A percentile compares a stretch with the other conserved stretches of the same genome.
These are phyloP conservation scores for Leishmania tarentolae DNA, from an alignment of 208 protist genomes.

Conservation along the genomic window DNA sequence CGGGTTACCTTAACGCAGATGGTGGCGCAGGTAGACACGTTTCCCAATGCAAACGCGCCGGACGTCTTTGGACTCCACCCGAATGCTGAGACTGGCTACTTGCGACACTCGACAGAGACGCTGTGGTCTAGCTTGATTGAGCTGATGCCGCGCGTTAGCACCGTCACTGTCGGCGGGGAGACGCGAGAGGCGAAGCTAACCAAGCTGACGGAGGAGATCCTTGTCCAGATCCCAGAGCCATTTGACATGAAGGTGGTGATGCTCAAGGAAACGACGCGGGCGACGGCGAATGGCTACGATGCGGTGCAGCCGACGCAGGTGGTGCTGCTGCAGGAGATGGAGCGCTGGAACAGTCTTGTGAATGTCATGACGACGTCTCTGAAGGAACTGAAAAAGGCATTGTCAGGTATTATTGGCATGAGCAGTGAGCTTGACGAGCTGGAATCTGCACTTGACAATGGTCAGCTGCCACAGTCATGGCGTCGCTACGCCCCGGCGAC, in stretches of 20 bases:
- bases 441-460: conserved; percentile 92
- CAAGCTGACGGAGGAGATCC: conserved; percentile 89
- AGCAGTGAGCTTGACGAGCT: conserved; percentile 96
- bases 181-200: conserved; percentile 90
- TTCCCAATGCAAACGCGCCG: conserved; percentile 95
- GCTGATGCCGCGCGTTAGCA: conserved; percentile 94
- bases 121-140: conserved; percentile 97
- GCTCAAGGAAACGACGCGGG: conserved; percentile 73
- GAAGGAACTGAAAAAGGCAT: conserved; percentile 95
- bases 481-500: conserved; percentile 93
- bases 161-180: conserved; percentile 49
- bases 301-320: conserved; percentile 94
- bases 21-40: conserved; percentile 88
- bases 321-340: conserved; percentile 98
- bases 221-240: conserved; percentile 89
- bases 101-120: conserved; percentile 92
- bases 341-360: conserved; percentile 97
- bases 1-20: conserved; percentile 87
- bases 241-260: conserved; percentile 91
- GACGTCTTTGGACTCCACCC: conserved; percentile 98
- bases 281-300: conserved; percentile 61
- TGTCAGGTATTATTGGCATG: conserved; percentile 98
- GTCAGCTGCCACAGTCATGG: conserved; percentile 95
- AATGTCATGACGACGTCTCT: conserved; percentile 91
- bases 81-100: conserved; percentile 99